A percentile compares a stretch with the other conserved stretches of the same genome.
Evolutionary conservation across 2,329 filamentous ascomycete genomes (phyloP).

Genomic region (Ophiostoma tasmaniense): DNA sequence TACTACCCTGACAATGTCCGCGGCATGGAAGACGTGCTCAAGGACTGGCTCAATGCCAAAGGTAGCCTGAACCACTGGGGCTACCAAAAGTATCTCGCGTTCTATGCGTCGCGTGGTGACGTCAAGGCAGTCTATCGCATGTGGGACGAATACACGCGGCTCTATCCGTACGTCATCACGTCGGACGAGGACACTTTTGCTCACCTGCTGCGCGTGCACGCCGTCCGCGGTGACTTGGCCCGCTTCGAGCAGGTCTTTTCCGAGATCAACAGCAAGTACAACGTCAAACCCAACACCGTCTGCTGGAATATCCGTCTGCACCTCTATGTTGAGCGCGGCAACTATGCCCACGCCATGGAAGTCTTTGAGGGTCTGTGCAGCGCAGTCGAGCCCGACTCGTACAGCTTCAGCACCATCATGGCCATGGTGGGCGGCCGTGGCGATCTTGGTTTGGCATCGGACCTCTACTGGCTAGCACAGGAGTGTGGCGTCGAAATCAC

Average conservation of each 20-base stretch:
- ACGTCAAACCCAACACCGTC: slow-evolving; percentile 45
- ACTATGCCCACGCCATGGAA: slow-evolving; percentile 57
- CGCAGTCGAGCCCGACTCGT: slow-evolving; percentile 46
- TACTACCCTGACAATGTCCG: slow-evolving; percentile 29
- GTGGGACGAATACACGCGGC: slow-evolving; percentile 36
- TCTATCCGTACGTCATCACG: slow-evolving; percentile 24
- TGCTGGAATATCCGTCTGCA: slow-evolving; percentile 74
- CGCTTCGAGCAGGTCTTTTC: slow-evolving; percentile 54
- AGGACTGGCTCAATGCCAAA: slow-evolving; percentile 40
- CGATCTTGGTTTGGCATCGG: slow-evolving; percentile 60
- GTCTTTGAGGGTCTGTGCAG: slow-evolving; percentile 53
- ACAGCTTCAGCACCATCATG: slow-evolving; percentile 67
- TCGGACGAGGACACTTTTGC: slow-evolving; percentile 33
- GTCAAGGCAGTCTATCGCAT: slow-evolving; percentile 37
- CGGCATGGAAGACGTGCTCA: slow-evolving; percentile 39
- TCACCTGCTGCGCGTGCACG: slow-evolving; percentile 64
- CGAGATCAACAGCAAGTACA: slow-evolving; percentile 48
- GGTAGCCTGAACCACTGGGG: slow-evolving; percentile 35
- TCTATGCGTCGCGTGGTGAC: slow-evolving; percentile 42
- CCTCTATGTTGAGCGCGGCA: slow-evolving; percentile 56
- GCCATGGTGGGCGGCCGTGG: slow-evolving; percentile 60
- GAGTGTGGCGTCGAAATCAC: slow-evolving; percentile 41
- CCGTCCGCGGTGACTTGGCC: slow-evolving; percentile 55
- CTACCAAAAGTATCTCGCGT: slow-evolving; percentile 41
- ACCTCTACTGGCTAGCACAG: slow-evolving; percentile 53